phyloP scores from a whole-genome alignment of 305 asterid species.

The Coffea humblotiana region DNA sequence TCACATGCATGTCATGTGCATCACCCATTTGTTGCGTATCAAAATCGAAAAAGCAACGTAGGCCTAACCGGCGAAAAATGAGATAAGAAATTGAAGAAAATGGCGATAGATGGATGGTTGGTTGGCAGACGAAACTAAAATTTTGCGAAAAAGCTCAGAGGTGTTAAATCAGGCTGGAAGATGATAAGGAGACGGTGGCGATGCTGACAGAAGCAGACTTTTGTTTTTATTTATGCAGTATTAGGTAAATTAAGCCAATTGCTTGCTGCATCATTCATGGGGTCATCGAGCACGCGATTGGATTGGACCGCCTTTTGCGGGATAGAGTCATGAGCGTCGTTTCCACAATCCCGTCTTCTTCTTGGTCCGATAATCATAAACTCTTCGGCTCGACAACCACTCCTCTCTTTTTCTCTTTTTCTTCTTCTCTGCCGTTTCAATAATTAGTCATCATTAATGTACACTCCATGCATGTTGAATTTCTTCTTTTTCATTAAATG shows the following conservation, averaged over 20 bases:
- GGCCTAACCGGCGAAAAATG: background rate
- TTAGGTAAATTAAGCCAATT: background rate
- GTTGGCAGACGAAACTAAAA: background rate
- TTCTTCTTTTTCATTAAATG: background rate
- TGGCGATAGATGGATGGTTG: too few species aligned
- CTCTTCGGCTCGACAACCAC: background rate
- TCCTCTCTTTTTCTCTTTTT: background rate
- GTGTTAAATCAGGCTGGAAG: background rate
- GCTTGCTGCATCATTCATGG: constrained; percentile 6
- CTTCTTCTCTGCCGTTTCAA: background rate
- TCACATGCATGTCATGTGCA: too few species aligned
- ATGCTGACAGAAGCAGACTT: constrained; percentile 1
- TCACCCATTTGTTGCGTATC: background rate
- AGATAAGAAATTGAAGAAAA: background rate
- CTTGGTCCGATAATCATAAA: background rate
- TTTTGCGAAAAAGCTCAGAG: background rate
- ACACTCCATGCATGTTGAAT: background rate
- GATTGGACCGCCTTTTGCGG: constrained; percentile 18
- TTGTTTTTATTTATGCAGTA: background rate
- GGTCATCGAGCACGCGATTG: constrained; percentile 15
- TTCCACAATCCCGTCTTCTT: background rate
- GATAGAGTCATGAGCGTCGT: background rate
- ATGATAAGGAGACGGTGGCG: background rate
- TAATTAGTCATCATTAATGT: background rate
- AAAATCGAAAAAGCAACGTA: background rate